Evolutionary conservation across 108 stramenopile species (phyloP), one percentile per base, ranked within the genome.

Genomic region (Cyclotella atomus): DNA sequence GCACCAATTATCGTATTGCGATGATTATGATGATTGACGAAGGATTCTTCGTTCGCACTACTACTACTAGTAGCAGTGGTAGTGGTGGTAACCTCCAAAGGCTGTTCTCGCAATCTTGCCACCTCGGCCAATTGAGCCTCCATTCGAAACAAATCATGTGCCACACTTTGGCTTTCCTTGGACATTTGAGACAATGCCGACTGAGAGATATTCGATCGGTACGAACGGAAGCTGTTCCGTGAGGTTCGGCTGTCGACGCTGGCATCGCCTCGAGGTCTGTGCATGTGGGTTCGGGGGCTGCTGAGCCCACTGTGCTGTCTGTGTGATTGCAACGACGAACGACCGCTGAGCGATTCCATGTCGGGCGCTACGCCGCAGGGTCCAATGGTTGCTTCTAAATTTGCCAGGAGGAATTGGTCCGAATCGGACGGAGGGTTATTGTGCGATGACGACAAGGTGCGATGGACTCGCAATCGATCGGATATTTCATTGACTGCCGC

Each of bases 341-440:
- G 41, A 32, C 70, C 81, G 20, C 57, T 77, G 23, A 82, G 64
- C 17, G 81, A 82, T 64, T 82, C 81, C 55, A 82, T 76, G 34
- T 82, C 81, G 17, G 81, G 76, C 23, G 81, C 81, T 8, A 65
- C 70, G 2, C 81, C 81, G 0, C 64, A 59, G 16, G 81, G 76
- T 15, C 81, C 81, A 0, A 82, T 72, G 6, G 81, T 77, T 4
- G 79, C 79, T 59, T 79, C 79, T 14, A 79, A 68, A 45, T 79
- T 79, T 24, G 79, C 60, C n/a, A 79, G 53, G 24, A 79, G 67
- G 61, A 79, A 79, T 67, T 67, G 71, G 28, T 72, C 64, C 34
- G 67, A 47, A 15, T 49, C 64, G 0, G 46, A 65, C 0, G 64
- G 16, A 0, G 29, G 45, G n/a, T 33, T 65, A 49, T 6, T 10